These are phyloP conservation scores for Cladosporium austrohemisphaericum DNA, from an alignment of 2,329 filamentous ascomycete genomes.

Conservation along the genomic window DNA sequence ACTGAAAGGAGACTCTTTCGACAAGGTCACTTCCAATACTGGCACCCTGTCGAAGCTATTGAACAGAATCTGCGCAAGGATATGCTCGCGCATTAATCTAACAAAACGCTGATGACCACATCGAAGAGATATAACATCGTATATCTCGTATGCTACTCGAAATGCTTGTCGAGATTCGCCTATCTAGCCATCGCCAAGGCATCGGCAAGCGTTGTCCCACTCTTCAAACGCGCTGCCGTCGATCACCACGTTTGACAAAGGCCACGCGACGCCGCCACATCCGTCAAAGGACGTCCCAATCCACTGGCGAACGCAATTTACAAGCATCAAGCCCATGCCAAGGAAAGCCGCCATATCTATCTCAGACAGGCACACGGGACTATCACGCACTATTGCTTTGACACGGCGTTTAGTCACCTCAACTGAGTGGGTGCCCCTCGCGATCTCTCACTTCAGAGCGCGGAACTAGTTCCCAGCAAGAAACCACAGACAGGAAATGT, in stretches of 20 bases:
- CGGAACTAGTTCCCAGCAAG: neutral
- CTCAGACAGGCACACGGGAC: constrained; percentile 2
- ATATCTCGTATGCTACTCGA: too few relatives aligned
- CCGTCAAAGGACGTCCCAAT: neutral
- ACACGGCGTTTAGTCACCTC: constrained; percentile 6
- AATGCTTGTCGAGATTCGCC: too few relatives aligned
- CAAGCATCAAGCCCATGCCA: neutral
- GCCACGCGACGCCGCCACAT: constrained; percentile 2
- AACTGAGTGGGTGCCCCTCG: constrained; percentile 4
- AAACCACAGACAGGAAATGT: neutral
- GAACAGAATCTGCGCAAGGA: too few relatives aligned
- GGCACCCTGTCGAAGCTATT: too few relatives aligned
- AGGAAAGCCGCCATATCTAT: constrained; percentile 4
- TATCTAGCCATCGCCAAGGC: too few relatives aligned
- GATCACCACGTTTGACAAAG: neutral
- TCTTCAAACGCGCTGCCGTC: constrained; percentile 4
- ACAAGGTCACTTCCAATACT: too few relatives aligned
- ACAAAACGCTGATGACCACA: too few relatives aligned
- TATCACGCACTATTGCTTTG: neutral
- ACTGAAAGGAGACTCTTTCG: too few relatives aligned
- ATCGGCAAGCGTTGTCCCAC: neutral
- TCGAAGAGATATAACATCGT: too few relatives aligned
- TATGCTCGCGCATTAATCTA: too few relatives aligned
- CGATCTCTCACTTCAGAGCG: too few relatives aligned
- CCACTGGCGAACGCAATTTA: neutral